Base-by-base conservation (phyloP, 164 flowering plant species). In the Vitis riparia region DNA sequence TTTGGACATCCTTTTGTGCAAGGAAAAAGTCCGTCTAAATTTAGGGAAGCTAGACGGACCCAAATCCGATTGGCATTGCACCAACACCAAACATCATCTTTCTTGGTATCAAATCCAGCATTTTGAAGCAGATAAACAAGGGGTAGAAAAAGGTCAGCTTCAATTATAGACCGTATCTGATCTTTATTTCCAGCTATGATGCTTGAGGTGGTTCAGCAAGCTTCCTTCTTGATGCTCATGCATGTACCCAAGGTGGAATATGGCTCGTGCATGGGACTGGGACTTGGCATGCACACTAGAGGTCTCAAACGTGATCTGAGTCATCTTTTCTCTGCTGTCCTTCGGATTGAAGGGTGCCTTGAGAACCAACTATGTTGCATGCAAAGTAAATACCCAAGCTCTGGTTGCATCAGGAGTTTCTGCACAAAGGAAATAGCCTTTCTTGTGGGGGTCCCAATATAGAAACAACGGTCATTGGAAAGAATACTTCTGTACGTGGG, bases 381-480 rank as follows among this genome's bases (percentile, higher is more conserved):
- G 97, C 74, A 96, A 79, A 63, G 99, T 96, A 65, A 94, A 82
- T 51, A 96, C 97, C 99, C 98, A 96, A 60, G 99, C 99, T 82
- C 88, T 93, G 68, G 99, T 89, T 69, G 99, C 98, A 73, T 89
- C 95, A 72, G 99, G 97, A 79, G 98, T 96, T 83, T 96, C 97
- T 51, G 99, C 95, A 85, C 99, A 93, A 8, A 96, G 91, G 74
- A 86, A 93, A 75, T 91, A 93, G 55, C 93, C 98, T 65, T 88
- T 89, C 64, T 90, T 96, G 86, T 92, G 62, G 99, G 99, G 50
- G 97, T 91, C 57, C 91, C 99, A 78, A 96, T 87, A 82, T 93
- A 23, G 27, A 23, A 23, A 23, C 27, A 23, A 2, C 27, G 27
- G 27, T 23, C 27, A 23, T 23, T 0, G 27, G 27, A 23, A 23